A percentile compares a stretch with the other conserved stretches of the same genome.
phyloP scores from a whole-genome alignment of 208 protist species.

The Wallacemonas rigidus region DNA sequence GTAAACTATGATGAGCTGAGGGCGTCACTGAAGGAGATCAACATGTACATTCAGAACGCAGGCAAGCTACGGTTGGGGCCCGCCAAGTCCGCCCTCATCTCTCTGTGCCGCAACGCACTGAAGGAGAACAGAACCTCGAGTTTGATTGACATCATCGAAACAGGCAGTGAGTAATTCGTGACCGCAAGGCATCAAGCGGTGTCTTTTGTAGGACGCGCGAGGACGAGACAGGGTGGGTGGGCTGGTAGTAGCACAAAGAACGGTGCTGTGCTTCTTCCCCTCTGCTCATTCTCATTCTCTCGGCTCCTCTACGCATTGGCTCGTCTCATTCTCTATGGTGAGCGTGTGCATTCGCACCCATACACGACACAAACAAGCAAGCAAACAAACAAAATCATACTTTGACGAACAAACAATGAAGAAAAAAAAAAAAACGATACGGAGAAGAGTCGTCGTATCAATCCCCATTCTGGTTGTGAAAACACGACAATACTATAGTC shows the following conservation, averaged over 20 bases:
- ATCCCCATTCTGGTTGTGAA: no score
- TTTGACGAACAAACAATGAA: no score
- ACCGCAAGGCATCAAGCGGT: background rate
- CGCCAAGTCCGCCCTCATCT: constrained; percentile 58
- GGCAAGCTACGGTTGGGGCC: constrained; percentile 83
- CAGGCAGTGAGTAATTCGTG: constrained; percentile 36
- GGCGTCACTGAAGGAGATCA: constrained; percentile 85
- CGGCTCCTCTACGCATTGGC: background rate
- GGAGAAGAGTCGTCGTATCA: no score
- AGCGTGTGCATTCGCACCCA: background rate
- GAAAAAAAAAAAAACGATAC: no score
- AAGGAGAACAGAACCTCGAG: constrained; percentile 73
- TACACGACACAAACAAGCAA: background rate
- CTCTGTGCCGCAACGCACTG: constrained; percentile 85
- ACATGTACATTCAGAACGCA: constrained; percentile 92
- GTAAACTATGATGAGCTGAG: constrained; percentile 93
- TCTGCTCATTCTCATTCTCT: constrained; percentile 5
- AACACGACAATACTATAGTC: no score
- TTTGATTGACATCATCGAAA: constrained; percentile 86
- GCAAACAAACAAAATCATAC: no score
- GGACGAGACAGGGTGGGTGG: no score
- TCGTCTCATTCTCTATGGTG: no score
- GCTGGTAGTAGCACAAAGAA: no score
- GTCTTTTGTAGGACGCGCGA: no score
- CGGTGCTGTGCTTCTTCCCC: constrained; percentile 5